These are phyloP conservation scores for Pisolithus albus DNA, from an alignment of 768 basidiomycete genomes.

Conservation along the genomic window DNA sequence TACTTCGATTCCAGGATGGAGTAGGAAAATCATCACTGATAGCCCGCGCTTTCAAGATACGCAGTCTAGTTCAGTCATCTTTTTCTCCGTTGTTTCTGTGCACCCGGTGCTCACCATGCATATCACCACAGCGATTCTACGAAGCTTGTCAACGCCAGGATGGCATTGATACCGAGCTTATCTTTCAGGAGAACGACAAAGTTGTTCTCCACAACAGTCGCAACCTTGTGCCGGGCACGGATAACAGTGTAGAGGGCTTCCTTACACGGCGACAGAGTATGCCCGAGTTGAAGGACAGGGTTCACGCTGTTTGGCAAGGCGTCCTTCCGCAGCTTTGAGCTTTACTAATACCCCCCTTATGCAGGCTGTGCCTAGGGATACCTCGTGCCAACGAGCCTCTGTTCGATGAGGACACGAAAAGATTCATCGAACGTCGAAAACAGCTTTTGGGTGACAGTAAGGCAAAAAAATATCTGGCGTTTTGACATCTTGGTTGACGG, in stretches of 20 bases:
- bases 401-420: conserved; percentile 1
- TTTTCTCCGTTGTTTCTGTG: not conserved
- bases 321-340: not conserved
- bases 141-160: conserved; percentile 5
- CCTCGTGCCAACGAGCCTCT: conserved; percentile 4
- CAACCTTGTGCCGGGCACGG: conserved; percentile 10
- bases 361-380: conserved; percentile 5
- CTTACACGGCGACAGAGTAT: conserved; percentile 5
- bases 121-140: not conserved
- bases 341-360: not conserved
- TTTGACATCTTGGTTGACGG: not conserved
- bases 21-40: conserved; percentile 6
- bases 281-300: conserved; percentile 6
- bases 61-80: not conserved
- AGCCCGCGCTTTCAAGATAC: conserved; percentile 2
- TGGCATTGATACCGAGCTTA: conserved; percentile 9
- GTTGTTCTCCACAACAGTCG: conserved; percentile 14
- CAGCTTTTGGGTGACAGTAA: conserved; percentile 2
- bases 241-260: conserved; percentile 1
- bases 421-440: not conserved
- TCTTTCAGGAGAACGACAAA: conserved; percentile 7
- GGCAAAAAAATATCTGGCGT: not conserved
- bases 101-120: not conserved
- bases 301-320: conserved; percentile 13
- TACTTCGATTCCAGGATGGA: conserved; percentile 1